Evolutionary conservation across 2,329 filamentous ascomycete genomes (phyloP), one percentile per base, ranked within the genome.

Genomic region (Ceratocystis cacaofunesta): DNA sequence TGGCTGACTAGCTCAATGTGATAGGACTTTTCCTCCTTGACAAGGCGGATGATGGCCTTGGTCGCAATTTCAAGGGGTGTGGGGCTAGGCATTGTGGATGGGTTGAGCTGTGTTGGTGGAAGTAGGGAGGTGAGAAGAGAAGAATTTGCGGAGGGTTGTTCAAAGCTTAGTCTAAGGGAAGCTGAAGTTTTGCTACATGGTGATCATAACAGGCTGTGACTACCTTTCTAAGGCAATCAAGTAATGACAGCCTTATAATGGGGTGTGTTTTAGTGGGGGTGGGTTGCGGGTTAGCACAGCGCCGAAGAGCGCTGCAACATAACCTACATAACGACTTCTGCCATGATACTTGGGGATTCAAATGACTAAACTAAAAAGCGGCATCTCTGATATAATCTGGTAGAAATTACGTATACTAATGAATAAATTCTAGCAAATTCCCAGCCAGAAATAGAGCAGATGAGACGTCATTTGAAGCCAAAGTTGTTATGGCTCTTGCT

Each of bases 21-120:
- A 78, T 99, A 97, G 71, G 87, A 92, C 48, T 82, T 79, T 75
- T 96, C 90, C 76, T 99, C 94, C 76, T 95, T 96, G 70, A 96
- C 84, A 61, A 97, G 83, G 67, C 94, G 90, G 71, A 83, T 80
- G 70, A 97, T 84, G 22, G 90, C 85, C 68, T 86, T 84, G 28
- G 89, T 94, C 57, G 88, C 85, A 73, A 96, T 94, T 71, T 84
- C 76, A 74, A 96, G 84, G 70, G 86, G 82, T 0, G 86, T 85
- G 57, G 89, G 88, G 41, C 90, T 81, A 2, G 89, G 82, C 91
- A 96, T 96, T 62, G 62, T 76, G 70, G 48, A 17, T 25, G 22
- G 10, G 48, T 41, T 63, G 58, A 8, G 46, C 63, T 44, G 12
- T 48, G 30, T 61, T 41, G 25, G 19, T 17, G 52, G 4, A 25